Base-by-base conservation (phyloP, 106 monocot species). In the Platanthera zijinensis region DNA sequence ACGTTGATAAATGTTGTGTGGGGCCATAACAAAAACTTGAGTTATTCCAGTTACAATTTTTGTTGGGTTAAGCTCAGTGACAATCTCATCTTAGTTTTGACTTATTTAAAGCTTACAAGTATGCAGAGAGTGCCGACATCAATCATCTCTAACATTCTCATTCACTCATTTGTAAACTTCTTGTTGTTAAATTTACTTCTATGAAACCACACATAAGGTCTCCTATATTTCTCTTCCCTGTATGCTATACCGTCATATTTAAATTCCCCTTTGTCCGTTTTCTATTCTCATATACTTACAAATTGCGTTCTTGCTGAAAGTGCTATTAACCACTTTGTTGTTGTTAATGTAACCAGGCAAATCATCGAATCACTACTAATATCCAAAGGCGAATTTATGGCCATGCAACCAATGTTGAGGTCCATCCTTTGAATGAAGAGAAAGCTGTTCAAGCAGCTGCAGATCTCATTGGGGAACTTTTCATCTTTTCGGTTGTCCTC, bases 401-500 rank as follows among this genome's bases (percentile, higher is more conserved):
- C 30, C 93, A 93, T 84, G 52, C 84, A 52, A 96, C 96, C 49
- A 59, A 90, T 89, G 93, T 89, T 54, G 93, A 89, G 71, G 87
- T 96, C 72, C 84, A 89, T 5, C 96, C 96, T 50, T 71, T 96
- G 50, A 90, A 93, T 77, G 93, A 90, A 81, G 96, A 96, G 74
- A 96, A 89, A 84, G 96, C 96, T 71, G 87, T 96, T 84, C 90
- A 90, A 83, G 90, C 90, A 70, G 93, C 96, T 76, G 84, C 82
- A 51, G 96, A 96, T 81, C 88, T 96, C 77, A 79, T 96, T 54
- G 96, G 96, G 19, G 92, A 92, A 63, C 51, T 92, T 72, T 90
- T 93, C 57, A 84, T 91, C 51, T 96, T 96, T 80, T 79, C 87
- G 81, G 96, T 92, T 50, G 12, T 3, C 77, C 50, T 71, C 30